Base-by-base conservation (phyloP, 2,329 filamentous ascomycete species). In the Fusarium gaditjirri region DNA sequence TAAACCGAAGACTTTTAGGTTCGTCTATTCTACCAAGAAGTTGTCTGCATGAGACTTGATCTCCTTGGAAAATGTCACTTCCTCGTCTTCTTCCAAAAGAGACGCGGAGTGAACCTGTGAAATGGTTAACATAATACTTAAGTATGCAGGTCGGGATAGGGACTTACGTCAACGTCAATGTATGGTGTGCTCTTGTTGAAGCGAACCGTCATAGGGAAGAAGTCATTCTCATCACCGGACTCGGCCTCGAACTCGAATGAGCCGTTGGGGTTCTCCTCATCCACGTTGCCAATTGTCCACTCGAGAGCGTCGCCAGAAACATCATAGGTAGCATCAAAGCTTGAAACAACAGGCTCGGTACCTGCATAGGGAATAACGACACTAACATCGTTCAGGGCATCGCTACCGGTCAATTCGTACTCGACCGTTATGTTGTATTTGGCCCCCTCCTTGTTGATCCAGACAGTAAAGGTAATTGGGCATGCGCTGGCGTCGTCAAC, bases 161-260 rank as follows among this genome's bases (percentile, higher is more conserved):
- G 29, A 89, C 92, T 91, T 86, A 98, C 95, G 84, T 98, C 94
- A 72, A 99, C 93, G 77, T 98, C 94, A 55, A 98, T 89, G 81
- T 94, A 97, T 33, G 96, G 95, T 65, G 88, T 90, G 44, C 90
- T 88, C 88, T 97, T 98, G 71, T 90, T 91, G 83, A 99, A 99
- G 60, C 91, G 89, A 68, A 98, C 91, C 59, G 89, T 92, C 95
- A 99, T 98, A 2, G 96, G 96, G 90, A 99, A 99, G 85, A 98
- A 98, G 77, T 98, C 95, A 62, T 94, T 92, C 80, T 98, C 96
- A 74, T 95, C 93, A 61, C 91, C 89, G 16, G 93, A 93, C 80
- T 93, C 91, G 3, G 94, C 94, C 83, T 98, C 96, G 75, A 99
- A 98, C 81, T 99, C 96, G 78, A 99, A 98, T 50, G 93, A 92